Conservation (phyloP, 31 red algal genomes). For the Porphyra umbilicalis region DNA sequence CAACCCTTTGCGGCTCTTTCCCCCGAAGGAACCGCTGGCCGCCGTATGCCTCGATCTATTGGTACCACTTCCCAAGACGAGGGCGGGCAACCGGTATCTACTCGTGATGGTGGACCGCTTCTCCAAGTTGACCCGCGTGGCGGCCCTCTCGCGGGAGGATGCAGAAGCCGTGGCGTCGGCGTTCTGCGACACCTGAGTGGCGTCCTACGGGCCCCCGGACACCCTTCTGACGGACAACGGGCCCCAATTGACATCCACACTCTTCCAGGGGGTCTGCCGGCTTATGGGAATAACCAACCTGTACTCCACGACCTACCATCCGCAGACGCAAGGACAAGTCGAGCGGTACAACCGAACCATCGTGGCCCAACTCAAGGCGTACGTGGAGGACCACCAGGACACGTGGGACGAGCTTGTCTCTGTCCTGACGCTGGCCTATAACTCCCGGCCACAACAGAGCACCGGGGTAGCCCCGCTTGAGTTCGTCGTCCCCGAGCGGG, state of each 20-base stretch:
- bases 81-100: constrained; percentile 16
- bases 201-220: constrained; percentile 5
- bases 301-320: constrained; percentile 35
- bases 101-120: constrained; percentile 14
- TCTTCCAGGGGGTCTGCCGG: constrained; percentile 15
- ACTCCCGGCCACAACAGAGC: constrained; percentile 8
- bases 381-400: constrained; percentile 13
- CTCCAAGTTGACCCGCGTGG: constrained; percentile 9
- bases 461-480: constrained; percentile 12
- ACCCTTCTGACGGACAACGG: constrained; percentile 28
- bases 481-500: neutral
- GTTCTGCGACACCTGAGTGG: constrained; percentile 14
- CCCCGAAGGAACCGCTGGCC: neutral
- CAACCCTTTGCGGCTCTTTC: constrained; percentile 11
- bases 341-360: constrained; percentile 15
- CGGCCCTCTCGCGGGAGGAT: neutral
- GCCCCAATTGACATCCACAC: constrained; percentile 3
- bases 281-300: constrained; percentile 7
- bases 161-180: constrained; percentile 1
- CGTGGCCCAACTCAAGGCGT: neutral
- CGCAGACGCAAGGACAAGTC: constrained; percentile 14
- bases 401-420: neutral
- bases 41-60: constrained; percentile 14
- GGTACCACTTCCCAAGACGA: constrained; percentile 11
- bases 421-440: constrained; percentile 9